These are phyloP conservation scores for Pichia deserticola DNA, from an alignment of 805 yeast species.

Conservation along the genomic window DNA sequence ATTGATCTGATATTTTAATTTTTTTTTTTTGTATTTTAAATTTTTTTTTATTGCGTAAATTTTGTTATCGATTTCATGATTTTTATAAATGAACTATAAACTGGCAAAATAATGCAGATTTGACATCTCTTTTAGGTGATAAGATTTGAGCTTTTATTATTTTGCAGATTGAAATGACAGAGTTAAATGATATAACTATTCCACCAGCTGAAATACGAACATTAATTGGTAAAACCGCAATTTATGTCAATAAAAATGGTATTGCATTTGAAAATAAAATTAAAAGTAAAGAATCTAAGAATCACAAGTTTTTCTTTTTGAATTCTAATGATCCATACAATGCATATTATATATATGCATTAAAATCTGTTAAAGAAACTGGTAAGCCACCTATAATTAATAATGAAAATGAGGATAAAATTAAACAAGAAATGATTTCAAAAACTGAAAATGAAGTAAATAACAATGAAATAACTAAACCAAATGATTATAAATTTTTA, in stretches of 20 bases:
- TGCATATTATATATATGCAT: conserved; percentile 46
- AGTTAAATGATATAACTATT: conserved; percentile 36
- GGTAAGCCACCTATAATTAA: conserved; percentile 14
- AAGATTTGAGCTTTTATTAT: too few species aligned
- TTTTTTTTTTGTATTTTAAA: too few species aligned
- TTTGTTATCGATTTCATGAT: too few species aligned
- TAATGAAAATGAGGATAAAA: not conserved
- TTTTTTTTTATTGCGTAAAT: too few species aligned
- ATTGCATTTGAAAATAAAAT: conserved; percentile 54
- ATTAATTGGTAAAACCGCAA: conserved; percentile 64
- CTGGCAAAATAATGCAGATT: too few species aligned
- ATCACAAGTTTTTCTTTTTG: conserved; percentile 59
- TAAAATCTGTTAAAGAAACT: conserved; percentile 29
- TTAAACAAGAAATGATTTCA: not conserved
- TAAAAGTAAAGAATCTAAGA: conserved; percentile 35
- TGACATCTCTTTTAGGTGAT: too few species aligned
- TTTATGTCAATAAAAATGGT: conserved; percentile 65
- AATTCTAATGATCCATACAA: conserved; percentile 46
- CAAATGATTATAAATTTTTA: conserved; percentile 22
- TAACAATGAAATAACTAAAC: conserved; percentile 5
- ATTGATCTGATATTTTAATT: too few species aligned
- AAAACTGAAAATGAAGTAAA: not conserved
- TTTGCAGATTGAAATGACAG: not conserved
- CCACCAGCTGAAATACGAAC: conserved; percentile 48
- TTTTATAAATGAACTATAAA: too few species aligned